Conservation (phyloP, 805 yeast genomes). For the Kazachstania taianensis region DNA sequence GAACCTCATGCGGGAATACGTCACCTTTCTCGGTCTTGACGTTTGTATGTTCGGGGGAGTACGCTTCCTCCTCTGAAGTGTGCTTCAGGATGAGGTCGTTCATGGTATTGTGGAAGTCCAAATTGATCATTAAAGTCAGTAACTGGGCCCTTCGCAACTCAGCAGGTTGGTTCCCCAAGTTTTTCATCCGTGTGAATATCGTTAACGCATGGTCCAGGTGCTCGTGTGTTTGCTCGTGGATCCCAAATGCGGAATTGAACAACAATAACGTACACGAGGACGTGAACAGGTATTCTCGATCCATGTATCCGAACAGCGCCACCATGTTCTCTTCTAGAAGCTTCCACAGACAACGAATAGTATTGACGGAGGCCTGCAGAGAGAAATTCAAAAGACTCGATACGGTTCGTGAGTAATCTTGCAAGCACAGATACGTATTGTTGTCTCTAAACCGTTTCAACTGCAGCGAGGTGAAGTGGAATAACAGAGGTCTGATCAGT, state of each 20-base stretch:
- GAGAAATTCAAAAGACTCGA: constrained; percentile 65
- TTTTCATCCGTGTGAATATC: constrained; percentile 65
- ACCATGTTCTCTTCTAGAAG: constrained; percentile 68
- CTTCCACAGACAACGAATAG: constrained; percentile 65
- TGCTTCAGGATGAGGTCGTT: constrained; percentile 45
- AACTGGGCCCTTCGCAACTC: constrained; percentile 64
- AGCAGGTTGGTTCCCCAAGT: constrained; percentile 72
- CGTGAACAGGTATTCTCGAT: constrained; percentile 69
- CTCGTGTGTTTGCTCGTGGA: constrained; percentile 61
- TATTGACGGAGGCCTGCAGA: constrained; percentile 70
- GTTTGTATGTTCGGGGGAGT: too few relatives aligned
- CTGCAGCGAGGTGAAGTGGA: constrained; percentile 65
- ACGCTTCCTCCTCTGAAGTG: constrained; percentile 34
- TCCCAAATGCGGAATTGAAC: constrained; percentile 73
- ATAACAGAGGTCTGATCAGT: constrained; percentile 66
- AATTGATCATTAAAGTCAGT: constrained; percentile 49
- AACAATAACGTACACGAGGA: constrained; percentile 64
- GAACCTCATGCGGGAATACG: neutral
- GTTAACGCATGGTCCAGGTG: constrained; percentile 64
- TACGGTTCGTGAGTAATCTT: constrained; percentile 56
- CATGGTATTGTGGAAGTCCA: constrained; percentile 64
- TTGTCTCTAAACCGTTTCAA: constrained; percentile 38
- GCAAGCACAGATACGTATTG: constrained; percentile 51
- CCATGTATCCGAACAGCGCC: constrained; percentile 84
- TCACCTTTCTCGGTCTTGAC: neutral